phyloP scores from a whole-genome alignment of 2,329 filamentous ascomycete species.

The Clarireedia hainanense region DNA sequence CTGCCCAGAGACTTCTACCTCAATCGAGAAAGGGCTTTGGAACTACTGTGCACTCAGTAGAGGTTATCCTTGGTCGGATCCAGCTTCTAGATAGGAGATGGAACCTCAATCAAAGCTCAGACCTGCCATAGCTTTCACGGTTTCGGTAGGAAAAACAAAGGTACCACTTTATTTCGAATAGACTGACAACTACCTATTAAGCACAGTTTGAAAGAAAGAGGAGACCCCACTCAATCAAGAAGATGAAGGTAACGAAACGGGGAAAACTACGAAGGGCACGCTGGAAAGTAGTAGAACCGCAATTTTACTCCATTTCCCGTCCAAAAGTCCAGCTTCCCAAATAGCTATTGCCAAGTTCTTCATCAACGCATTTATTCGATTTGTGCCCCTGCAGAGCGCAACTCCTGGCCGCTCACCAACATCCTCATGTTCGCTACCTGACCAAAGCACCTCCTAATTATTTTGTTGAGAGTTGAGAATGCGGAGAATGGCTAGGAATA shows the following conservation, averaged over 20 bases:
- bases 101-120: not conserved
- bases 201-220: no score
- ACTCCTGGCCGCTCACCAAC: not conserved
- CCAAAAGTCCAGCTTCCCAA: not conserved
- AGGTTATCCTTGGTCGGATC: not conserved
- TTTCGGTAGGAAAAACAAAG: not conserved
- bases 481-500: conserved; percentile 86
- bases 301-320: no score
- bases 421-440: not conserved
- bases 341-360: not conserved
- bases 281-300: no score
- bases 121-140: not conserved
- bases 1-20: no score
- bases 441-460: conserved; percentile 50
- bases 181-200: no score
- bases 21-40: not conserved
- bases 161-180: not conserved
- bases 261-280: no score
- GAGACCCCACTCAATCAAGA: no score
- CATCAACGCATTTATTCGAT: not conserved
- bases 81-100: not conserved
- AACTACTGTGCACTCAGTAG: not conserved
- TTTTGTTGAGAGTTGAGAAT: conserved; percentile 95
- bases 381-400: not conserved
- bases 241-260: not conserved